Conservation (phyloP, 1,284 basidiomycete species). For the Rhizoctonia solani region DNA sequence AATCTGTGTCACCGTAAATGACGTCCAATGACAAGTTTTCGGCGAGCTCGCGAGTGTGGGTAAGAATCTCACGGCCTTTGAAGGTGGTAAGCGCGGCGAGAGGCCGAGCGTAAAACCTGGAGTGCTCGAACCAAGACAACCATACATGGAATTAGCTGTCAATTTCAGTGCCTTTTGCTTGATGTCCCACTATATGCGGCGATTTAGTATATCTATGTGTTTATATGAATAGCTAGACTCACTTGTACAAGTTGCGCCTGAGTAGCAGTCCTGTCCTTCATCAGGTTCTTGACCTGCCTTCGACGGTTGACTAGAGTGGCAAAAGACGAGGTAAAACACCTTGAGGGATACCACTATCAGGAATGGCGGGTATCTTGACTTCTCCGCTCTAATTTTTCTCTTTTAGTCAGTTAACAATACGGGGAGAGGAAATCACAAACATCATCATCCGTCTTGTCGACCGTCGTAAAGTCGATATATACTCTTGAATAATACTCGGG, state of each 20-base stretch:
- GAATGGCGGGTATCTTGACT: constrained; percentile 89
- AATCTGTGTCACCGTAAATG: constrained; percentile 98
- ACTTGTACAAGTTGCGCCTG: constrained; percentile 86
- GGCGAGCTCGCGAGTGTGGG: constrained; percentile 89
- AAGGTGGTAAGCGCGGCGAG: constrained; percentile 96
- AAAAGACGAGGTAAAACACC: constrained; percentile 93
- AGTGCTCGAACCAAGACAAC: constrained; percentile 97
- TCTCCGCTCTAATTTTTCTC: constrained; percentile 63
- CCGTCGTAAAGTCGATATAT: constrained; percentile 98
- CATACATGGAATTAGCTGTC: constrained; percentile 99
- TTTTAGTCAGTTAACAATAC: constrained; percentile 34
- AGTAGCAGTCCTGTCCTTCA: constrained; percentile 86
- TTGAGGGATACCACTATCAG: constrained; percentile 70
- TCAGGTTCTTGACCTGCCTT: constrained; percentile 88
- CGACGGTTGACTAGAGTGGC: constrained; percentile 91
- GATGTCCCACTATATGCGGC: constrained; percentile 88
- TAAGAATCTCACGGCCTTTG: constrained; percentile 97
- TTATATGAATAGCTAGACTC: constrained; percentile 36
- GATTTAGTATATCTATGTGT: neutral
- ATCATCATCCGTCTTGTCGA: constrained; percentile 71
- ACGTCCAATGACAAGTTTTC: constrained; percentile 91
- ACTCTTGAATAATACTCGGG: constrained; percentile 99
- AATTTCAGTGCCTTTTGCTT: constrained; percentile 97
- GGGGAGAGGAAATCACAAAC: constrained; percentile 48
- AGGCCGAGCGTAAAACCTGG: constrained; percentile 95